Conservation (phyloP, 352 stramenopile species). For the Phytopythium aichiense region DNA sequence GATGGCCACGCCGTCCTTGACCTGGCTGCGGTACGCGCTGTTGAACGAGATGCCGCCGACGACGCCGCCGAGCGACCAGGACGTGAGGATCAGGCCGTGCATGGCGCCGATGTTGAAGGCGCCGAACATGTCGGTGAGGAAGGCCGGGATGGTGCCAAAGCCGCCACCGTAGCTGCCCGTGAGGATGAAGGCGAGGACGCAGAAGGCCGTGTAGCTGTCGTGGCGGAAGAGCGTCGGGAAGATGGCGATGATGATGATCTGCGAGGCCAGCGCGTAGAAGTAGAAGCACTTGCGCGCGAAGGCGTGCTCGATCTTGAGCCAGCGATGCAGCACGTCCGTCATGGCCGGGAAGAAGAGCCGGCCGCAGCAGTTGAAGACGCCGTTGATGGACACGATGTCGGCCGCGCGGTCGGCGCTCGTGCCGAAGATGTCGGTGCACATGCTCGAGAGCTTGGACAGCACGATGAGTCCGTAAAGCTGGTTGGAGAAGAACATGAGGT, state of each 20-base stretch:
- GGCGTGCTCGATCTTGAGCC: constrained; percentile 42
- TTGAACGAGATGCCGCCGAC: constrained; percentile 73
- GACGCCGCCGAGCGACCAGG: constrained; percentile 69
- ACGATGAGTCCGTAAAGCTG: constrained; percentile 66
- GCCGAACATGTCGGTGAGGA: constrained; percentile 84
- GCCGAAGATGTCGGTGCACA: constrained; percentile 47
- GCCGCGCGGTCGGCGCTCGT: constrained; percentile 32
- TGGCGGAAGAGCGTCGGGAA: constrained; percentile 56
- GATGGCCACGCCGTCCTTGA: constrained; percentile 28
- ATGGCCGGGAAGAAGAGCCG: constrained; percentile 43
- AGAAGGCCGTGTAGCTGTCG: constrained; percentile 52
- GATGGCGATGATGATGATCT: constrained; percentile 62
- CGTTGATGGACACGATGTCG: constrained; percentile 60
- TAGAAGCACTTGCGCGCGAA: constrained; percentile 56
- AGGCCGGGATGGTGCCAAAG: constrained; percentile 71
- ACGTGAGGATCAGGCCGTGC: constrained; percentile 75
- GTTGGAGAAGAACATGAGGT: constrained; percentile 68
- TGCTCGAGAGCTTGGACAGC: constrained; percentile 55
- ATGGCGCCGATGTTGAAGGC: constrained; percentile 79
- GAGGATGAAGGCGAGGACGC: constrained; percentile 56
- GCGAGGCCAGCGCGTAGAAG: constrained; percentile 52
- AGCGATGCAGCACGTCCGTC: constrained; percentile 38
- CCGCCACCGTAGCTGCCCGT: constrained; percentile 68
- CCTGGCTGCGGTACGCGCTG: constrained; percentile 34
- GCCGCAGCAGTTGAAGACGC: constrained; percentile 53